These are phyloP conservation scores for Plantago coronopus DNA, from an alignment of 305 asterid species.

Conservation along the genomic window DNA sequence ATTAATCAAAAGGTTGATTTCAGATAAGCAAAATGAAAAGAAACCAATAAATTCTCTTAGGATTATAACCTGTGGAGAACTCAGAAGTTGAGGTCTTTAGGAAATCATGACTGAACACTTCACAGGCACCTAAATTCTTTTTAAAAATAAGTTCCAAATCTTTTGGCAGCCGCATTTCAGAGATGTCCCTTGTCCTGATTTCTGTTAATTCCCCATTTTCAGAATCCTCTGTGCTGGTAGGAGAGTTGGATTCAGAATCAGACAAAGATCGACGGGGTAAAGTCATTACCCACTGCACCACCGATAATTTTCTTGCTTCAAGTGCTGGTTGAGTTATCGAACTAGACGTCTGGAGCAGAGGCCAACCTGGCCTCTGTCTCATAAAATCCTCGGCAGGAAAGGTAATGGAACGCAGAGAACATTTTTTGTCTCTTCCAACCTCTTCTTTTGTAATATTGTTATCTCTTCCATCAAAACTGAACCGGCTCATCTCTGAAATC, in stretches of 20 bases:
- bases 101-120: constrained; percentile 53
- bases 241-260: constrained; percentile 39
- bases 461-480: constrained; percentile 36
- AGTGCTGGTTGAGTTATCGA: constrained; percentile 37
- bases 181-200: constrained; percentile 1
- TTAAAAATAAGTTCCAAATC: constrained; percentile 52
- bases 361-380: constrained; percentile 88
- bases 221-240: constrained; percentile 31
- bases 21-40: neutral
- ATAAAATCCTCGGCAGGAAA: constrained; percentile 68
- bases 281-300: constrained; percentile 89
- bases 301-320: constrained; percentile 72
- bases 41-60: neutral
- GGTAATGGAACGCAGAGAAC: constrained; percentile 61
- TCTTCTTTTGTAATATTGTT: constrained; percentile 34
- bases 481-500: constrained; percentile 47
- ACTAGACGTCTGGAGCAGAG: constrained; percentile 70
- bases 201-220: constrained; percentile 20
- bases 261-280: constrained; percentile 56
- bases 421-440: constrained; percentile 29
- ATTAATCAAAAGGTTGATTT: neutral
- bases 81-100: constrained; percentile 54
- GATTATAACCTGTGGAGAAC: constrained; percentile 60
- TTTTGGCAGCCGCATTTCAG: constrained; percentile 32
- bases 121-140: constrained; percentile 43